These are phyloP conservation scores for Apostasia ramifera DNA, from an alignment of 106 monocot species.

Conservation along the genomic window DNA sequence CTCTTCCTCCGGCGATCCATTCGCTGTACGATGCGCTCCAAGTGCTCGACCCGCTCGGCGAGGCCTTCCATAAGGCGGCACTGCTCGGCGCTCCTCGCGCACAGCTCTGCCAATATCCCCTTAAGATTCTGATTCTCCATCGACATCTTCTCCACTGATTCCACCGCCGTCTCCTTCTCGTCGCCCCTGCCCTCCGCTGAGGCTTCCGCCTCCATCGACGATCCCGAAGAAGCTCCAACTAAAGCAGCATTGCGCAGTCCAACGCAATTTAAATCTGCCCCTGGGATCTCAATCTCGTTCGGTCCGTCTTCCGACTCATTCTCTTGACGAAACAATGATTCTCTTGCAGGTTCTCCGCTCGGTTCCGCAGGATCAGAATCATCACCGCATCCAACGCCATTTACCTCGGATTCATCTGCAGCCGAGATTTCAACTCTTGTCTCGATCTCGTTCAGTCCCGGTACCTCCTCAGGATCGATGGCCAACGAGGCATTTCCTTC, in stretches of 20 bases:
- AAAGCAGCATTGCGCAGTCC: too few relatives aligned
- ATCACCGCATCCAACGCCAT: background rate
- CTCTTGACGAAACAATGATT: too few relatives aligned
- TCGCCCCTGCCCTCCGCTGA: background rate
- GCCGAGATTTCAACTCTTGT: background rate
- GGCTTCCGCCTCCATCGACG: background rate
- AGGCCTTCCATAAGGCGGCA: conserved; percentile 46
- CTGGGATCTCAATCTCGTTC: background rate
- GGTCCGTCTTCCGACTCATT: too few relatives aligned
- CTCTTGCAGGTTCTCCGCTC: too few relatives aligned
- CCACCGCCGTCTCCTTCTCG: conserved; percentile 13
- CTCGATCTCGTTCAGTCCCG: background rate
- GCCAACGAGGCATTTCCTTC: too few relatives aligned
- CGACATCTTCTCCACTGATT: conserved; percentile 38
- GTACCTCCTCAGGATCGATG: too few relatives aligned
- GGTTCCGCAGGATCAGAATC: too few relatives aligned
- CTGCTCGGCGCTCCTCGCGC: conserved; percentile 55
- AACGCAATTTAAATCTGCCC: background rate
- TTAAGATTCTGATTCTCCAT: conserved; percentile 45
- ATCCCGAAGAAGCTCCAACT: background rate
- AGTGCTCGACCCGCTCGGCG: conserved; percentile 36
- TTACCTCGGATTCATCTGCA: background rate
- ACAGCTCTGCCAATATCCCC: conserved; percentile 45
- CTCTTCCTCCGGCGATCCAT: conserved; percentile 34
- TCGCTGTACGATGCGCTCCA: conserved; percentile 45